Conservation (phyloP, 257 asterid species). For the Agastache rugosa region DNA sequence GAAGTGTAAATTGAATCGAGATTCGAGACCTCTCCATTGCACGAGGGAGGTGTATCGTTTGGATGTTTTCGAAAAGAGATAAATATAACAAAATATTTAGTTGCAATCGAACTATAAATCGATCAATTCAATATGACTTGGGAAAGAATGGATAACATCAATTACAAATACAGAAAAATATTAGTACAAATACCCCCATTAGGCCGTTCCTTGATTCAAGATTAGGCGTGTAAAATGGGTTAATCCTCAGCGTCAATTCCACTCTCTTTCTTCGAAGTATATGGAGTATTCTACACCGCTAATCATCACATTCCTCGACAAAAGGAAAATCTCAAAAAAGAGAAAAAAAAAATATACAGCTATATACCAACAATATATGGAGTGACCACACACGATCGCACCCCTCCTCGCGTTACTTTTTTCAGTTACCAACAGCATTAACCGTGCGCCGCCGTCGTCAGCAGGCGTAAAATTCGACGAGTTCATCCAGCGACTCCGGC, state of each 20-base stretch:
- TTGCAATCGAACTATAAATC: neutral
- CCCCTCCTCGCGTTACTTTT: slow-evolving; percentile 18
- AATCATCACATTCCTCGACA: slow-evolving; percentile 18
- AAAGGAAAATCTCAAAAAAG: slow-evolving; percentile 7
- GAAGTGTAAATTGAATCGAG: too few relatives aligned
- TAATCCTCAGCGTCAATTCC: slow-evolving; percentile 35
- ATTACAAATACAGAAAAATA: slow-evolving; percentile 29
- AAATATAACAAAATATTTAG: neutral
- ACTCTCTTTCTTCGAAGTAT: slow-evolving; percentile 26
- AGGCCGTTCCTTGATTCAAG: slow-evolving; percentile 36
- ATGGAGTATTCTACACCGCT: slow-evolving; percentile 43
- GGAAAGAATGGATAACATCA: slow-evolving; percentile 28
- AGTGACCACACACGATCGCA: slow-evolving; percentile 43
- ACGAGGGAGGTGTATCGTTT: too few relatives aligned
- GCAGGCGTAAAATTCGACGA: slow-evolving; percentile 61
- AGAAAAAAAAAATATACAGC: slow-evolving; percentile 37
- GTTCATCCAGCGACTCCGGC: slow-evolving; percentile 80
- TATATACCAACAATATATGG: slow-evolving; percentile 39
- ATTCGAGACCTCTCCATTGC: too few relatives aligned
- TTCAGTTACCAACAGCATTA: slow-evolving; percentile 23
- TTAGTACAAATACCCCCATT: slow-evolving; percentile 34
- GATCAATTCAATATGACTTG: neutral
- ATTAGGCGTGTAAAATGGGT: slow-evolving; percentile 43
- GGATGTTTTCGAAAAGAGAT: too few relatives aligned
- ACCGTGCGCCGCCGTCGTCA: slow-evolving; percentile 38